Percentiles rank a stretch among this genome's conserved stretches.
Conservation (phyloP, 148 eudicot genomes). For the Rhododendron molle region DNA sequence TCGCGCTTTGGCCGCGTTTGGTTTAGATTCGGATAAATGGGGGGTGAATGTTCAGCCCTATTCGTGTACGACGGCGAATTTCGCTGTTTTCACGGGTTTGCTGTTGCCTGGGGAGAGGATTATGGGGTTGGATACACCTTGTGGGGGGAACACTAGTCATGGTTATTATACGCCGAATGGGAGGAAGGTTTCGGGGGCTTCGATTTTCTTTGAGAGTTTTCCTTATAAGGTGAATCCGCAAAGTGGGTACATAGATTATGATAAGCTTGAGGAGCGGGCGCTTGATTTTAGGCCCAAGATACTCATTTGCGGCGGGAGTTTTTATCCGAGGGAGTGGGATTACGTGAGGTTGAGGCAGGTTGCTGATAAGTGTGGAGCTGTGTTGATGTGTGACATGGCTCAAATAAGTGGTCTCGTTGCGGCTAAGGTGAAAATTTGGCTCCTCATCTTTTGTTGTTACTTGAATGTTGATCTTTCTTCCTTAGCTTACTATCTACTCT, state of each 20-base stretch:
- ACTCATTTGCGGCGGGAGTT: conserved; percentile 90
- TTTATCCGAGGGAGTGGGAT: conserved; percentile 94
- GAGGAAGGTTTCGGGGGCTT: conserved; percentile 92
- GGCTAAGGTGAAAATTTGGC: conserved; percentile 59
- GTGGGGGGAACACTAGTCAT: conserved; percentile 87
- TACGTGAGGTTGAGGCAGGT: conserved; percentile 71
- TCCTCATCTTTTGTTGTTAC: not conserved
- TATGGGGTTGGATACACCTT: conserved; percentile 90
- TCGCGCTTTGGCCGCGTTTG: conserved; percentile 81
- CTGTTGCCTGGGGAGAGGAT: conserved; percentile 78
- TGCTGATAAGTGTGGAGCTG: conserved; percentile 81
- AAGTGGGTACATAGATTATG: conserved; percentile 74
- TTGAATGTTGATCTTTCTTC: not conserved
- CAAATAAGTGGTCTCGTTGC: conserved; percentile 95
- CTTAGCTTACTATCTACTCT: not conserved
- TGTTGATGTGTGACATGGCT: conserved; percentile 96
- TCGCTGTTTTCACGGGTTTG: conserved; percentile 82
- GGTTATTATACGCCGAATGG: conserved; percentile 84
- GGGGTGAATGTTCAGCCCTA: conserved; percentile 96
- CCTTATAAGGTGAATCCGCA: conserved; percentile 76
- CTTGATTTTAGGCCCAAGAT: conserved; percentile 94
- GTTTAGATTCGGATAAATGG: conserved; percentile 59
- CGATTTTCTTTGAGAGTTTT: conserved; percentile 86
- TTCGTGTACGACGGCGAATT: conserved; percentile 87
- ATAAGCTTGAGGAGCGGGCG: conserved; percentile 82